Conservation (phyloP, 1,284 basidiomycete species). For the Naganishia liquefaciens region DNA sequence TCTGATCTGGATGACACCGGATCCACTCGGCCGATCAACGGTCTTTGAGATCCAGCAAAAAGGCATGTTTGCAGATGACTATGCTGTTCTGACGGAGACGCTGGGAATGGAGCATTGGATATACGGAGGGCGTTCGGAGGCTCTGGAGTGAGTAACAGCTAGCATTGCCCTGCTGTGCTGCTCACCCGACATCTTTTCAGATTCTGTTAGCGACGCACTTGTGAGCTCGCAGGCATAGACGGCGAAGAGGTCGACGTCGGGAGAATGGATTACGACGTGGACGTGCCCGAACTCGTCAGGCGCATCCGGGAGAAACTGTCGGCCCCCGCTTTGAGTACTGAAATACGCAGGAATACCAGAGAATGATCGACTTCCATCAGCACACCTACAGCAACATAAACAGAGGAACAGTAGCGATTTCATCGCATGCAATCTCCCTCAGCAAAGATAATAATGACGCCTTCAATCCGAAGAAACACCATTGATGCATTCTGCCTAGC, state of each 20-base stretch:
- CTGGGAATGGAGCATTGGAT: constrained; percentile 20
- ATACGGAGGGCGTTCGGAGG: constrained; percentile 4
- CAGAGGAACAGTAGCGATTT: too few species aligned
- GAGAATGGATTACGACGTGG: constrained; percentile 11
- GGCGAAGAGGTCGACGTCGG: constrained; percentile 1
- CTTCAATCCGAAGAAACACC: too few species aligned
- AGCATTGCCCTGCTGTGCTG: background rate
- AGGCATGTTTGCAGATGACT: constrained; percentile 23
- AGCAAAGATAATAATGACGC: too few species aligned
- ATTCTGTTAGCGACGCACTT: constrained; percentile 10
- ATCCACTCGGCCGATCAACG: background rate
- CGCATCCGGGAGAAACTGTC: constrained; percentile 1
- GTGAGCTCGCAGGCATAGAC: constrained; percentile 8
- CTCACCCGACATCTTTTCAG: background rate
- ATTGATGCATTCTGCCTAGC: too few species aligned
- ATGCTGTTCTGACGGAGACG: constrained; percentile 16
- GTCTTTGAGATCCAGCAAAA: constrained; percentile 28
- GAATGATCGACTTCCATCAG: too few species aligned
- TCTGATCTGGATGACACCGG: constrained; percentile 26
- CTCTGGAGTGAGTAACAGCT: background rate
- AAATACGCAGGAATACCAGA: too few species aligned
- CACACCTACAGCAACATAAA: too few species aligned
- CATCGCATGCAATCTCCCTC: too few species aligned
- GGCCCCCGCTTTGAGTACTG: too few species aligned
- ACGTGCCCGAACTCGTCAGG: constrained; percentile 4